These are phyloP conservation scores for Boletus subluridellus DNA, from an alignment of 1,284 basidiomycete genomes.

Conservation along the genomic window DNA sequence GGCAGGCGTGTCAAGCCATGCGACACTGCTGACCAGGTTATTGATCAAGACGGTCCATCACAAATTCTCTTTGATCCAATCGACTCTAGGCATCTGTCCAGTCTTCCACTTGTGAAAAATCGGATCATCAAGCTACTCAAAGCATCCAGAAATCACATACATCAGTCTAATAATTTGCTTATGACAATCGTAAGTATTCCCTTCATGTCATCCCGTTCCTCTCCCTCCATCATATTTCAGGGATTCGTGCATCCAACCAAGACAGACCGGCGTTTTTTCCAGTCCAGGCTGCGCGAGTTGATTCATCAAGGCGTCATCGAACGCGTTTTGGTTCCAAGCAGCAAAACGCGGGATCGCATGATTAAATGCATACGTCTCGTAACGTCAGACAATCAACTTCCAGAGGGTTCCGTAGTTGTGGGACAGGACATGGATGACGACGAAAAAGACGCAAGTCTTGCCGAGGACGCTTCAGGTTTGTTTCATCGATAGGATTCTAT, in stretches of 20 bases:
- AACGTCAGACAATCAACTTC: constrained; percentile 33
- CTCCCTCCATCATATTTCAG: constrained; percentile 36
- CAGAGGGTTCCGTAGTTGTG: constrained; percentile 37
- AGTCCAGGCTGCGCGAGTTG: constrained; percentile 64
- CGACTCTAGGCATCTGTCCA: constrained; percentile 70
- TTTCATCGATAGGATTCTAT: background rate
- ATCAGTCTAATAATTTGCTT: constrained; percentile 66
- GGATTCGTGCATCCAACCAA: constrained; percentile 70
- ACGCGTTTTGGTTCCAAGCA: constrained; percentile 62
- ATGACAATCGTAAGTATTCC: constrained; percentile 55
- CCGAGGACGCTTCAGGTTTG: constrained; percentile 21
- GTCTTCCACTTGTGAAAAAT: constrained; percentile 61
- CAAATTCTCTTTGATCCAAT: constrained; percentile 60
- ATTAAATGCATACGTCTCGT: constrained; percentile 64
- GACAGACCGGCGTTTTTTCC: constrained; percentile 74
- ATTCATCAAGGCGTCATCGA: constrained; percentile 69
- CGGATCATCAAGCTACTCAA: constrained; percentile 67
- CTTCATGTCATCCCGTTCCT: background rate
- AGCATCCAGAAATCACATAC: constrained; percentile 61
- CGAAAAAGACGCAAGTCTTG: constrained; percentile 36
- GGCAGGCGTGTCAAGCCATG: constrained; percentile 29
- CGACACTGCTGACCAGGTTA: constrained; percentile 31
- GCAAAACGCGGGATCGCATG: constrained; percentile 42
- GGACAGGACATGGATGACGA: constrained; percentile 40
- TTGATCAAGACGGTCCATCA: constrained; percentile 32